phyloP scores from a whole-genome alignment of 2,329 filamentous ascomycete genomes.

The Exophiala mesophila region DNA sequence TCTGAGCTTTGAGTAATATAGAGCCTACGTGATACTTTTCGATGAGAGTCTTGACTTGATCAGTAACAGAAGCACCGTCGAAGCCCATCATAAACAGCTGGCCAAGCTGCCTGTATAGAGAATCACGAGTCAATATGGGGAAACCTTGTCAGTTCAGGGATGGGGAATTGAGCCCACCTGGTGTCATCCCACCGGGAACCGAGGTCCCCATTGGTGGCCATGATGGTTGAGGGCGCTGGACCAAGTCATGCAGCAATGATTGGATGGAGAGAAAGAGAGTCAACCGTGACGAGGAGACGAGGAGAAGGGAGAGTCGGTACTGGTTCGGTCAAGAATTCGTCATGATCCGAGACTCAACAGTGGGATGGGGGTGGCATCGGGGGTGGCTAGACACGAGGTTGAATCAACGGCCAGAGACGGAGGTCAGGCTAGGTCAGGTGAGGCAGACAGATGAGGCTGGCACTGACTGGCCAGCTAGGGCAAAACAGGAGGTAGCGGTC shows the following conservation, averaged over 20 bases:
- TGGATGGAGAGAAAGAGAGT: conserved; percentile 13
- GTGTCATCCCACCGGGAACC: conserved; percentile 31
- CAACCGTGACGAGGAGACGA: conserved; percentile 11
- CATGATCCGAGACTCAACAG: conserved; percentile 1
- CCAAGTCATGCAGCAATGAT: conserved; percentile 20
- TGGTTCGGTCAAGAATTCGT: conserved; percentile 9
- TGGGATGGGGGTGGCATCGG: neutral
- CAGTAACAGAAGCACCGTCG: conserved; percentile 59
- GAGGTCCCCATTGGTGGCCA: conserved; percentile 25
- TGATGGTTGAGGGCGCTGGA: conserved; percentile 8
- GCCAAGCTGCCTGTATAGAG: conserved; percentile 63
- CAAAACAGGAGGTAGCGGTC: too few relatives aligned
- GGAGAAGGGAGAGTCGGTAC: conserved; percentile 16
- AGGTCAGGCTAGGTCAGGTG: too few relatives aligned
- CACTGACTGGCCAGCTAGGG: too few relatives aligned
- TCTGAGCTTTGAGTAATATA: conserved; percentile 64
- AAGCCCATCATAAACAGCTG: conserved; percentile 65
- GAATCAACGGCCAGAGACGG: conserved; percentile 6
- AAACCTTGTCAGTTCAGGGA: conserved; percentile 3
- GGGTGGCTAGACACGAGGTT: conserved; percentile 1
- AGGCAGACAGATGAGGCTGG: too few relatives aligned
- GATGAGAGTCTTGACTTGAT: conserved; percentile 59
- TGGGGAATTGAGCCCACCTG: conserved; percentile 20
- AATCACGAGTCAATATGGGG: conserved; percentile 60
- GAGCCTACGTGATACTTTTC: conserved; percentile 75